Base-by-base conservation (phyloP, 257 asterid genomes). In the Capsicum rhomboideum region DNA sequence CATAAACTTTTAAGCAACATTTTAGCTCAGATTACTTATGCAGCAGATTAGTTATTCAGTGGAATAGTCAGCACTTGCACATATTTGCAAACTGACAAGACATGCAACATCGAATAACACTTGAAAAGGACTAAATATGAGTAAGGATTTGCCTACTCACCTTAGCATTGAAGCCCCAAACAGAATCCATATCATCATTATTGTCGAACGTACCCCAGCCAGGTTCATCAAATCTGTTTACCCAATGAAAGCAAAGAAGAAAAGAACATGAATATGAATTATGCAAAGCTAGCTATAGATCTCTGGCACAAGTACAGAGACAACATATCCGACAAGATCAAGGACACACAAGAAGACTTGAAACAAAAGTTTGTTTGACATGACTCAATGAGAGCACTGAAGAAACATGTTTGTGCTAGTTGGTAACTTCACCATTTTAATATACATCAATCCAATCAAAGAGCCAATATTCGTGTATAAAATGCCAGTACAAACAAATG, bases 81-180 rank as follows among this genome's bases (percentile, higher is more conserved):
- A 64, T 46, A 26, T 14, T 82, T 44, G 34, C 6, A 77, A 71
- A 68, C 82, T 86, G 82, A 74, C 42, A 67, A 42, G 77, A 72
- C 69, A 23, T 61, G 58, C 83, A 37, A 34, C 78, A 72, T 28
- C 78, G 23, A 80, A 80, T 53, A 85, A 75, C 77, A 61, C 72
- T 85, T 55, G 75, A 82, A 59, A 78, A 78, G 50, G 40, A 29
- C 1, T 26, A 77, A 26, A 77, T 46, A 40, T 74, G 58, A 77
- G 34, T 52, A 67, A 75, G 64, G 56, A 56, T 37, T 78, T 78
- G 82, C 79, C 83, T 59, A 82, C 96, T 85, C 88, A 91, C 98
- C 97, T 97, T 97, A 42, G 94, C 84, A 86, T 87, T 88, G 90
- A 97, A 95, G 89, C 98, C 99, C 99, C 99, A 97, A 29, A 95